Evolutionary conservation across 805 yeast genomes (phyloP), one percentile per base, ranked within the genome.

Genomic region (Hanseniaspora vineae): DNA sequence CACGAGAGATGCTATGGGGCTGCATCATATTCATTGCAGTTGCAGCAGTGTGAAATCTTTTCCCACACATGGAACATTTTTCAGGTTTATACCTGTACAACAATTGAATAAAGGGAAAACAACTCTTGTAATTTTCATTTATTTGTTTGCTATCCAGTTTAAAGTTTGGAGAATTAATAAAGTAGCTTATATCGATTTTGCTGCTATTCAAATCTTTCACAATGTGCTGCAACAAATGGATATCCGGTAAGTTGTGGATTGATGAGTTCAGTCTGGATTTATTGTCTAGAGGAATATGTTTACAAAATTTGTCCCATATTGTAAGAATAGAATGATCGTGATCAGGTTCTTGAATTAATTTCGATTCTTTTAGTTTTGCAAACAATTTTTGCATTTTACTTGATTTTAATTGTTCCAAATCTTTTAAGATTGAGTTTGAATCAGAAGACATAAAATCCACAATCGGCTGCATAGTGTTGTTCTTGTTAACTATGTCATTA

Each of bases 1-100:
- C 15, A 31, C 23, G 42, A 31, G n/a, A 17, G 13, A 17, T 42
- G 33, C 23, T 17, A 13, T 14, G 35, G 14, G 42, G 42, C 9
- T 15, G 76, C 71, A 46, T 80, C 44, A 66, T 65, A 6, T 64
- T 64, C 37, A 64, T 66, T 14, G 87, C 94, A 44, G 71, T 75
- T 2, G 64, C 67, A 35, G 80, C 76, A 46, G 75, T 73, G 3
- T 77, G 71, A 60, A 87, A 92, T 52, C 99, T 67, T 61, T 85
- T 85, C 20, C 97, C 94, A 67, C 98, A 92, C 17, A 81, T 79
- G 14, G 84, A 76, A 68, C 98, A 92, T 63, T 87, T 90, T 52
- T 83, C 76, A 2, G 92, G 78, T 55, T 81, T 76, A 40, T 55
- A 58, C 48, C 63, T 56, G 51, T 58, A 62, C 44, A 60, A 49